Evolutionary conservation across 1,284 basidiomycete genomes (phyloP), one percentile per base, ranked within the genome.

Genomic region (Gymnopus androsaceus): DNA sequence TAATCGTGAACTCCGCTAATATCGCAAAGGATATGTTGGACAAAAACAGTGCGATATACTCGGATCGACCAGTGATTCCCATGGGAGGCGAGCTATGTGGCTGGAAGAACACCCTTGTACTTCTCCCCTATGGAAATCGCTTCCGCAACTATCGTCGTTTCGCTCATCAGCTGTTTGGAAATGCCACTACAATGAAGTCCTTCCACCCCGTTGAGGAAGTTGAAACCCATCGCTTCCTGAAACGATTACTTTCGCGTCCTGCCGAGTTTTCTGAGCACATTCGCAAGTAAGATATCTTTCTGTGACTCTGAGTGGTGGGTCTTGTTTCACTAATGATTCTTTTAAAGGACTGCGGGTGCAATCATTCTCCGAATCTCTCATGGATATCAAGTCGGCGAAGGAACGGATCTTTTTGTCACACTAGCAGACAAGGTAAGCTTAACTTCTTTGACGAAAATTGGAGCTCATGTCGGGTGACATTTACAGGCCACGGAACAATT

Each of bases 121-220:
- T 66, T 4, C 12, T 38, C 15, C 61, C 60, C 19, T 78, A 80
- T 61, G 75, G 75, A 42, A 68, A 73, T 42, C 67, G 64, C 12
- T 69, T 77, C 61, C 72, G 77, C 12, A 69, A 69, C 55, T 75
- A 75, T 61, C 75, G 80, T 58, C 71, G 71, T 51, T 66, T 75
- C 28, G 69, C 79, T 55, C 74, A 73, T 40, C 71, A 70, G 25
- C 64, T 73, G 5, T 62, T 63, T 27, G 59, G 59, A 33, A 60
- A 60, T 25, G 44, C 47, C 12, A 34, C 31, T 27, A 51, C 50
- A 15, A 59, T 59, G 57, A 60, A 60, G 17, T 49, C 47, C 15
- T 57, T 60, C 40, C 55, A 60, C 49, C 59, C 57, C 6, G 51
- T 59, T 15, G 57, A 60, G 30, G 59, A 60, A 44, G n/a, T 60